These are phyloP conservation scores for Tritrichomonas foetus DNA, from an alignment of 208 protist genomes.

Conservation along the genomic window DNA sequence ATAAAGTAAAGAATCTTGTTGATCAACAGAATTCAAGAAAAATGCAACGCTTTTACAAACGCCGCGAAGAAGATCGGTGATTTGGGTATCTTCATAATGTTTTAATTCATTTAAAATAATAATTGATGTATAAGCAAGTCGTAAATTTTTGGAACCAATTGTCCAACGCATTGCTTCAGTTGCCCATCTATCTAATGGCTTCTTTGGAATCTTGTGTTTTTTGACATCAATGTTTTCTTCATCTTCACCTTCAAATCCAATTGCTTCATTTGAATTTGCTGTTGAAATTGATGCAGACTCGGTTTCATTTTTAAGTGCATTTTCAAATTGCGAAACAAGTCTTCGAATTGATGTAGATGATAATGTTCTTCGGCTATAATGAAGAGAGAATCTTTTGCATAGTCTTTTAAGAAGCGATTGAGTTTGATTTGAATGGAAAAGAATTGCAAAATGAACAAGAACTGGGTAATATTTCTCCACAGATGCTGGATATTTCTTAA, in stretches of 20 bases:
- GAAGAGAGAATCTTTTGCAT: not conserved
- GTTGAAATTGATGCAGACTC: too few relatives aligned
- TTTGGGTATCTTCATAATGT: not conserved
- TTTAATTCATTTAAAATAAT: not conserved
- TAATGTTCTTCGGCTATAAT: not conserved
- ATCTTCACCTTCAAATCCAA: too few relatives aligned
- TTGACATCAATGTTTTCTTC: too few relatives aligned
- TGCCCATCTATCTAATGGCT: not conserved
- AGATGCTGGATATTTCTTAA: not conserved
- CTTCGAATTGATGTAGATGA: not conserved
- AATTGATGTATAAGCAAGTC: slow-evolving; percentile 1
- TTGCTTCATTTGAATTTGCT: too few relatives aligned
- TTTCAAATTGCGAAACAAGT: not conserved
- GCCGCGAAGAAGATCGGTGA: not conserved
- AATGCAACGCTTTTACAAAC: not conserved
- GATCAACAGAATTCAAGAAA: not conserved
- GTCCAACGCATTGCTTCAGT: not conserved
- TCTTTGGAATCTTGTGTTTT: not conserved
- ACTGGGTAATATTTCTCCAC: not conserved
- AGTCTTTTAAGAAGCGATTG: not conserved
- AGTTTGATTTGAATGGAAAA: slow-evolving; percentile 5
- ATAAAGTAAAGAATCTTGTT: not conserved
- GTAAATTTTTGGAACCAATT: not conserved
- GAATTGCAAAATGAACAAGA: not conserved
- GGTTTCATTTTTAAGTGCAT: too few relatives aligned